phyloP scores from a whole-genome alignment of 2,329 filamentous ascomycete genomes.

The Pseudogymnoascus sp. region DNA sequence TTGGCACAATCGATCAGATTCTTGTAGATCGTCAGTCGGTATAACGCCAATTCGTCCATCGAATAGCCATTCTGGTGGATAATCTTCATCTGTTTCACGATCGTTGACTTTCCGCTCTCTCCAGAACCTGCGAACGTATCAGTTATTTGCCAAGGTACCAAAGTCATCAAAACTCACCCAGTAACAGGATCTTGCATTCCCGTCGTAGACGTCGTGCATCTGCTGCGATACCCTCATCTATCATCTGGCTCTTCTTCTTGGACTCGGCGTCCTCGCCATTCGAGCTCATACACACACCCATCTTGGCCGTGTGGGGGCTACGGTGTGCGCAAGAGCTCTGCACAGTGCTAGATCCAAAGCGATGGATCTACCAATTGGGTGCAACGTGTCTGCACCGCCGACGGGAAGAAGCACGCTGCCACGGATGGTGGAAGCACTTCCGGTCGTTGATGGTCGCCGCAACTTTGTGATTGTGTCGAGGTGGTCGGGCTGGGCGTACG shows the following conservation, averaged over 20 bases:
- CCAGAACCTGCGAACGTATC: conserved; percentile 64
- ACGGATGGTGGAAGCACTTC: conserved; percentile 4
- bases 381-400: conserved; percentile 4
- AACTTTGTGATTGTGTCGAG: background rate
- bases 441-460: background rate
- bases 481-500: background rate
- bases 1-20: conserved; percentile 97
- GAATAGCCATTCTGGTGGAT: conserved; percentile 98
- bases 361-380: conserved; percentile 5
- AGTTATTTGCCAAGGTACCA: conserved; percentile 18
- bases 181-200: conserved; percentile 96
- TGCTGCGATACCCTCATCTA: conserved; percentile 88
- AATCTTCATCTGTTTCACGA: conserved; percentile 99
- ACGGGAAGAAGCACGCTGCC: conserved; percentile 4
- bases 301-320: conserved; percentile 37
- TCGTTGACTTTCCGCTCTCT: conserved; percentile 97
- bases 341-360: background rate
- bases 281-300: conserved; percentile 92
- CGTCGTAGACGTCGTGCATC: conserved; percentile 85
- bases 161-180: conserved; percentile 56
- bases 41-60: conserved; percentile 85
- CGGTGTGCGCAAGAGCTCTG: background rate
- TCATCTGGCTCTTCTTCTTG: conserved; percentile 94
- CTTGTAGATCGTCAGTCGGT: conserved; percentile 95
- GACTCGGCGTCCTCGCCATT: conserved; percentile 75